Conservation (phyloP, 2,329 filamentous ascomycete genomes). For the Botrytis aclada region DNA sequence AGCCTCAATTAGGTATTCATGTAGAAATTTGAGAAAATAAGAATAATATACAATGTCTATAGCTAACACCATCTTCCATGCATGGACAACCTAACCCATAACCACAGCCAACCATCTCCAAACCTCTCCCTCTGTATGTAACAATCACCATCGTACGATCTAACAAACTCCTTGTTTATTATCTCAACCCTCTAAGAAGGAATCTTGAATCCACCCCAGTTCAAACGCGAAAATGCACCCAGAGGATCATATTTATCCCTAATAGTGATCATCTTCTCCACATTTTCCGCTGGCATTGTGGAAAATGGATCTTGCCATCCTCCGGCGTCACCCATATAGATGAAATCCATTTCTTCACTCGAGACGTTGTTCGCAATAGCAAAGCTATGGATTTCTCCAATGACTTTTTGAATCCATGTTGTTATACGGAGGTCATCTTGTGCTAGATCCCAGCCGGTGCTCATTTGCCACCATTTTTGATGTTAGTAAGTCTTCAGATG, state of each 20-base stretch:
- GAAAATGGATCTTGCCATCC: conserved; percentile 30
- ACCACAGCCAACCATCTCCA: neutral
- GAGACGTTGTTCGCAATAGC: conserved; percentile 31
- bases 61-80: neutral
- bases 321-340: conserved; percentile 30
- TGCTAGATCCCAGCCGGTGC: conserved; percentile 40
- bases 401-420: conserved; percentile 36
- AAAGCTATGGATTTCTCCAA: conserved; percentile 36
- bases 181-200: neutral
- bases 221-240: conserved; percentile 32
- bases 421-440: conserved; percentile 41
- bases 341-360: conserved; percentile 2
- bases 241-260: conserved; percentile 32
- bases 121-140: neutral
- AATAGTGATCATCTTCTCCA: conserved; percentile 32
- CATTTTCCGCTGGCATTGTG: conserved; percentile 38
- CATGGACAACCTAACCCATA: neutral
- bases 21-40: too few relatives aligned
- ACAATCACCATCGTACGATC: neutral
- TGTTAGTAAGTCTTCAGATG: neutral
- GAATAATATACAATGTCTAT: neutral
- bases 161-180: neutral
- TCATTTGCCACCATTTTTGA: conserved; percentile 40
- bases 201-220: conserved; percentile 35
- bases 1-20: neutral